Conservation (phyloP, 2,329 filamentous ascomycete species). For the Penicillium sp. region DNA sequence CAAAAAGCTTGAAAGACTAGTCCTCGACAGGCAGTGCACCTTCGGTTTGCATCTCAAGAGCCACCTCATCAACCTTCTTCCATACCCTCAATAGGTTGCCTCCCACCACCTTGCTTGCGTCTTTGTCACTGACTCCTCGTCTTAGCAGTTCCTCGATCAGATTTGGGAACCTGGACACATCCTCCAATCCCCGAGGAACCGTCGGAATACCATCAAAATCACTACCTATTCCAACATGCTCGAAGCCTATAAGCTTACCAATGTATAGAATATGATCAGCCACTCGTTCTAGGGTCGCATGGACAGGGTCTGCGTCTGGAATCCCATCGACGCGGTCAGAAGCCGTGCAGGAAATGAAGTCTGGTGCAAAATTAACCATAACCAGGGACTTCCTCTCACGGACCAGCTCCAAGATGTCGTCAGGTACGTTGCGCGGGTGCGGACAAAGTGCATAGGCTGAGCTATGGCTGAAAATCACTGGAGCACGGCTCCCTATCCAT, state of each 20-base stretch:
- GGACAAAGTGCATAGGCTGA: conserved; percentile 72
- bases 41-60: conserved; percentile 53
- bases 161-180: conserved; percentile 74
- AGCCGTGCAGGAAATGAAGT: conserved; percentile 68
- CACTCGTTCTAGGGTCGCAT: conserved; percentile 68
- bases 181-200: conserved; percentile 67
- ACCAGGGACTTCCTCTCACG: conserved; percentile 65
- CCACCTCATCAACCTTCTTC: conserved; percentile 66
- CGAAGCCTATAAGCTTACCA: conserved; percentile 71
- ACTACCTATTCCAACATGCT: conserved; percentile 77
- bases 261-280: conserved; percentile 75
- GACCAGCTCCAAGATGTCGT: conserved; percentile 69
- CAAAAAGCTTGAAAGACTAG: conserved; percentile 14
- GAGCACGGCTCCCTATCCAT: conserved; percentile 67
- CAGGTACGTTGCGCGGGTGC: conserved; percentile 82
- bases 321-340: conserved; percentile 54
- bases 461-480: conserved; percentile 82
- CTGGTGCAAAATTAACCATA: conserved; percentile 82
- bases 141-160: conserved; percentile 66
- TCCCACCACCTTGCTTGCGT: conserved; percentile 67
- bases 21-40: conserved; percentile 44
- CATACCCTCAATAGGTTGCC: conserved; percentile 77
- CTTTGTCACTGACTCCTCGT: conserved; percentile 62
- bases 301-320: conserved; percentile 57
- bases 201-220: conserved; percentile 66